Evolutionary conservation across 140 eudicot species (phyloP).

Genomic region (Flaveria floridana): DNA sequence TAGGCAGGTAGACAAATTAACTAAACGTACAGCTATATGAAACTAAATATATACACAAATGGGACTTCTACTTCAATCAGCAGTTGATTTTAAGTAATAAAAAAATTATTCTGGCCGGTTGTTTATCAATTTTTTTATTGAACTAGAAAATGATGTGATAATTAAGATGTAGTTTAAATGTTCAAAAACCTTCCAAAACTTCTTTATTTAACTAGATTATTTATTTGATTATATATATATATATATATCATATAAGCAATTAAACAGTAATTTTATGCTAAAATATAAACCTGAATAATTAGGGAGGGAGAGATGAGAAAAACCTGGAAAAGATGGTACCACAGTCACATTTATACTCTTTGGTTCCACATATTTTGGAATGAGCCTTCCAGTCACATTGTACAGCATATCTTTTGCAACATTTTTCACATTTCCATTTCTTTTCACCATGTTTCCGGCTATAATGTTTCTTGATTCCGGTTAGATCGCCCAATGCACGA

Average conservation of each 20-base stretch:
- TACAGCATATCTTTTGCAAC: conserved; percentile 56
- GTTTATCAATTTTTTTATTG: conserved; percentile 28
- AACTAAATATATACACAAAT: conserved; percentile 5
- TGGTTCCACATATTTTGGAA: conserved; percentile 57
- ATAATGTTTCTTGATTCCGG: conserved; percentile 52
- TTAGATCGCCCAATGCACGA: conserved; percentile 52
- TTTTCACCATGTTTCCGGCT: conserved; percentile 56
- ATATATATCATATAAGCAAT: not conserved
- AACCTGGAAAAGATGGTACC: conserved; percentile 64
- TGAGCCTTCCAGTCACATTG: conserved; percentile 70
- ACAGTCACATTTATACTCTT: conserved; percentile 60
- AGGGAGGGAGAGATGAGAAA: not conserved
- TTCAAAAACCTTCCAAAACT: not conserved
- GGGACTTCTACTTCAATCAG: conserved; percentile 19
- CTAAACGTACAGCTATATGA: not conserved
- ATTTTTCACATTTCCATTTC: conserved; percentile 59
- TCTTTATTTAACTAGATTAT: not conserved
- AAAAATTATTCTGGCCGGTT: conserved; percentile 31
- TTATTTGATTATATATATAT: not conserved
- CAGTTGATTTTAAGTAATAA: conserved; percentile 9
- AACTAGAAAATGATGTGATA: conserved; percentile 16
- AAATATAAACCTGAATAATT: no score
- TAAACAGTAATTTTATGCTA: not conserved
- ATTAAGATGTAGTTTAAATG: not conserved
- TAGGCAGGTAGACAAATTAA: conserved; percentile 29